phyloP scores from a whole-genome alignment of 148 eudicot species.

The Heliosperma pusillum region DNA sequence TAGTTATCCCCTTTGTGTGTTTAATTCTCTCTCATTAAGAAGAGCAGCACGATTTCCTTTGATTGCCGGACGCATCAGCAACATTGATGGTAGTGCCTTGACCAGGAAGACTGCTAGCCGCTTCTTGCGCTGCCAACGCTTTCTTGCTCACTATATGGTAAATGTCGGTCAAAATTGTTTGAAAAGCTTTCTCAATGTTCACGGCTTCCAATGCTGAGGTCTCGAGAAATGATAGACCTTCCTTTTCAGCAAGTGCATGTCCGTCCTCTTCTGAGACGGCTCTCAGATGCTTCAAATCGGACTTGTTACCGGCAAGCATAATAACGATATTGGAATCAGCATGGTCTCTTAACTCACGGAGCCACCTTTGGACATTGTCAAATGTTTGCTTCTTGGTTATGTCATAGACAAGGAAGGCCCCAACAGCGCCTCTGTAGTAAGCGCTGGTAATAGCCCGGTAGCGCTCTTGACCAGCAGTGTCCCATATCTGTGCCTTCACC shows the following conservation, averaged over 20 bases:
- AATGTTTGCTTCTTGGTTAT: slow-evolving; percentile 65
- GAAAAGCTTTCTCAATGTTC: slow-evolving; percentile 59
- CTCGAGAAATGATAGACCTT: slow-evolving; percentile 60
- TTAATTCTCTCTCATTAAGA: slow-evolving; percentile 27
- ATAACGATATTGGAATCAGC: slow-evolving; percentile 63
- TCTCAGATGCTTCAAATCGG: slow-evolving; percentile 58
- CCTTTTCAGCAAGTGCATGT: slow-evolving; percentile 55
- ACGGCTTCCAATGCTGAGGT: slow-evolving; percentile 60
- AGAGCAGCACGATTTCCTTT: slow-evolving; percentile 55
- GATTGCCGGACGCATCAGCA: slow-evolving; percentile 45
- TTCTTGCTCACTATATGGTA: slow-evolving; percentile 62
- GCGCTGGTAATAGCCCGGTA: slow-evolving; percentile 65
- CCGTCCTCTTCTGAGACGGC: slow-evolving; percentile 55
- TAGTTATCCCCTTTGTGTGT: slow-evolving; percentile 22
- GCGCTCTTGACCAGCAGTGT: slow-evolving; percentile 66
- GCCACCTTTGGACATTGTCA: slow-evolving; percentile 63
- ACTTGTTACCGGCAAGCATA: slow-evolving; percentile 63
- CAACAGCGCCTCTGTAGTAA: slow-evolving; percentile 63
- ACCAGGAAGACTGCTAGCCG: slow-evolving; percentile 47
- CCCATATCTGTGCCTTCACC: slow-evolving; percentile 71
- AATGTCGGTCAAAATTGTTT: slow-evolving; percentile 51
- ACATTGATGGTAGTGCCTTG: slow-evolving; percentile 70
- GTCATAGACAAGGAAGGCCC: slow-evolving; percentile 58
- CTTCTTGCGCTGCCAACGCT: slow-evolving; percentile 57
- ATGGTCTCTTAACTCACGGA: slow-evolving; percentile 58